Evolutionary conservation across 352 stramenopile genomes (phyloP), one percentile per base, ranked within the genome.

Genomic region (Phytophthora niederhauseri): DNA sequence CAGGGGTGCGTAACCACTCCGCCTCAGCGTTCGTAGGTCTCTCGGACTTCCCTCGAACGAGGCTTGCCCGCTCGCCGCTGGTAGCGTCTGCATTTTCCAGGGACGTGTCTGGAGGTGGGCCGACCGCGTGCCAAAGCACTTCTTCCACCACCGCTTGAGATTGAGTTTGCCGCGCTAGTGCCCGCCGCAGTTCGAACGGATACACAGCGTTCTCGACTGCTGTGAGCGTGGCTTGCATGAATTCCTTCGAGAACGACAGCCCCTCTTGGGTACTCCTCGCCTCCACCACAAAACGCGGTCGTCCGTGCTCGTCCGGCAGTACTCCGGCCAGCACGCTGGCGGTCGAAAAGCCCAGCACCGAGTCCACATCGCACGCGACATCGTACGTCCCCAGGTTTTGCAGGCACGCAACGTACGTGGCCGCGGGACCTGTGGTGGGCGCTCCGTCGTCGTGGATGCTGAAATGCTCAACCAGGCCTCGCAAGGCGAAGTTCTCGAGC

Each of bases 141-240:
- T 82, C 63, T 57, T 87, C 69, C 12, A 90, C 69, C 2, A 78
- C 64, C 2, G 70, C 50, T 22, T 74, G 65, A 48, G 66, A 34
- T 31, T 66, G 38, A 20, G 49, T 61, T 8, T 66, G 63, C 36
- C 75, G 75, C 12, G 55, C 49, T 24, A 85, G 72, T 17, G 73
- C 57, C 31, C 84, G 73, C 24, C 68, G 82, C 19, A 92, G 57
- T 45, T 92, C 81, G 57, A 88, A 91, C 17, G 87, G 73, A 45
- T 87, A 87, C 24, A 90, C 82, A 11, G 84, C 73, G 46, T 92
- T 92, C 54, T 92, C 84, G 4, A 92, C 62, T n/a, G 79, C 80
- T 2, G 73, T 85, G 34, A 90, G 75, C 6, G 77, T 76, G 0
- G 81, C 77, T 3, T 76, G 62, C 61, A 92, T 88, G 6, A 91